These are phyloP conservation scores for Exophiala sideris DNA, from an alignment of 2,329 filamentous ascomycete genomes.

Conservation along the genomic window DNA sequence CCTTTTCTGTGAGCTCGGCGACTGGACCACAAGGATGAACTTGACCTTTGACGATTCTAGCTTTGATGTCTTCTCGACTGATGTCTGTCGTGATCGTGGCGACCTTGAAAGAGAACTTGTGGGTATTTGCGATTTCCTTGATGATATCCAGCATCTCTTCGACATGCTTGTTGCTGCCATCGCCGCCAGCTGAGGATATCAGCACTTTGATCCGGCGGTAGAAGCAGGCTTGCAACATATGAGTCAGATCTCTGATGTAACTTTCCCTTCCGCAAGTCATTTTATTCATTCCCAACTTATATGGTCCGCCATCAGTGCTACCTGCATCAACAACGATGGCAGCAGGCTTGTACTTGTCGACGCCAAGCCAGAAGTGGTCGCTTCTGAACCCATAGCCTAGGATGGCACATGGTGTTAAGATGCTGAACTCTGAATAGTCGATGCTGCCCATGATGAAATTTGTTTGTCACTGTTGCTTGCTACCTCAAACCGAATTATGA, in stretches of 20 bases:
- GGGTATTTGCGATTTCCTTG: conserved; percentile 32
- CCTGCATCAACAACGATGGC: conserved; percentile 33
- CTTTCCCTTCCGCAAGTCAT: conserved; percentile 42
- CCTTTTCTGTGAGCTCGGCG: conserved; percentile 36
- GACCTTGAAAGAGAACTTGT: conserved; percentile 29
- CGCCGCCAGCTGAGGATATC: conserved; percentile 48
- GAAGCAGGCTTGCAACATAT: conserved; percentile 37
- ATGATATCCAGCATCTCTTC: conserved; percentile 41
- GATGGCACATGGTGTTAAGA: conserved; percentile 1
- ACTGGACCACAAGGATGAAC: conserved; percentile 33
- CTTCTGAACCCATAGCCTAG: not conserved
- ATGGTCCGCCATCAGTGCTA: conserved; percentile 34
- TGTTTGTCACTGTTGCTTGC: not conserved
- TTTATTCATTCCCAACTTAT: conserved; percentile 30
- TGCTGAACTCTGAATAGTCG: not conserved
- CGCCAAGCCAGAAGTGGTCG: conserved; percentile 17
- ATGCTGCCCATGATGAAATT: not conserved
- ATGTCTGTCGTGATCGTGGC: not conserved
- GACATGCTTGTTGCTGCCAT: conserved; percentile 47
- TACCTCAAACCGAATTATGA: not conserved
- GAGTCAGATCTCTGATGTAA: conserved; percentile 44
- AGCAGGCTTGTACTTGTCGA: conserved; percentile 44
- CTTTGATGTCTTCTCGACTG: not conserved
- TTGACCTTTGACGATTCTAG: not conserved
- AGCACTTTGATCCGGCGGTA: conserved; percentile 40